A percentile compares a stretch with the other conserved stretches of the same genome.
Conservation (phyloP, 139 green algal species). For the Astrephomene gubernaculifera region DNA sequence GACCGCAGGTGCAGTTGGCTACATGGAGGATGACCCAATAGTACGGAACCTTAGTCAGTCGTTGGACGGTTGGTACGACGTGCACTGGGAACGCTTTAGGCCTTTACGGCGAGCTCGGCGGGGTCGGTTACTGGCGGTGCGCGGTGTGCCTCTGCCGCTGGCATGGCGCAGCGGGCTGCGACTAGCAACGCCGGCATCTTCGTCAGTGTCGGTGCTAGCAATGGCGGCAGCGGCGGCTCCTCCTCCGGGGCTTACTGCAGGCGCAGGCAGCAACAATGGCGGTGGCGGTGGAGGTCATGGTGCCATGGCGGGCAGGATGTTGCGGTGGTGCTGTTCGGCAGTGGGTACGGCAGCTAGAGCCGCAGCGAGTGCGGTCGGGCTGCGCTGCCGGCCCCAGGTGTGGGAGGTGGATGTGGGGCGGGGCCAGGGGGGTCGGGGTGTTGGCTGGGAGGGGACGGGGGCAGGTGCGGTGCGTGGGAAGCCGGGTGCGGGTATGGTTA, state of each 20-base stretch:
- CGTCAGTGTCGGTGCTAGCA: too few species aligned
- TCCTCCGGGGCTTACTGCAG: background rate
- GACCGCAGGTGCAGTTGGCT: too few species aligned
- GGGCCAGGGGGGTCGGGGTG: too few species aligned
- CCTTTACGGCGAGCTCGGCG: background rate
- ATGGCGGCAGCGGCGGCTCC: background rate
- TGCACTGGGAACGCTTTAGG: background rate
- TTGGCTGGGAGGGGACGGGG: background rate
- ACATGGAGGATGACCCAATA: background rate
- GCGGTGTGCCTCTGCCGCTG: background rate
- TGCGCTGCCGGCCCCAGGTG: background rate
- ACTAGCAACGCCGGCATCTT: too few species aligned
- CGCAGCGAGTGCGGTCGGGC: background rate
- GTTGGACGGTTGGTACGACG: conserved; percentile 14
- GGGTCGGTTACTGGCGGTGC: conserved; percentile 3
- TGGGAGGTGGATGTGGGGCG: conserved; percentile 28
- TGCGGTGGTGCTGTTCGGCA: too few species aligned
- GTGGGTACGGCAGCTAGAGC: background rate
- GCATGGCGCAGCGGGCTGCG: too few species aligned
- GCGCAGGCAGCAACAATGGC: background rate
- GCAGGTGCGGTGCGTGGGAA: background rate
- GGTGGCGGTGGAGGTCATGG: background rate
- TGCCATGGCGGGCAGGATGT: background rate
- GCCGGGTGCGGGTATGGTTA: background rate
- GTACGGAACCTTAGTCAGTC: background rate